Percentiles rank a stretch among this genome's conserved stretches.
phyloP scores from a whole-genome alignment of 1,284 basidiomycete genomes.

The Malassezia yamatoensis region DNA sequence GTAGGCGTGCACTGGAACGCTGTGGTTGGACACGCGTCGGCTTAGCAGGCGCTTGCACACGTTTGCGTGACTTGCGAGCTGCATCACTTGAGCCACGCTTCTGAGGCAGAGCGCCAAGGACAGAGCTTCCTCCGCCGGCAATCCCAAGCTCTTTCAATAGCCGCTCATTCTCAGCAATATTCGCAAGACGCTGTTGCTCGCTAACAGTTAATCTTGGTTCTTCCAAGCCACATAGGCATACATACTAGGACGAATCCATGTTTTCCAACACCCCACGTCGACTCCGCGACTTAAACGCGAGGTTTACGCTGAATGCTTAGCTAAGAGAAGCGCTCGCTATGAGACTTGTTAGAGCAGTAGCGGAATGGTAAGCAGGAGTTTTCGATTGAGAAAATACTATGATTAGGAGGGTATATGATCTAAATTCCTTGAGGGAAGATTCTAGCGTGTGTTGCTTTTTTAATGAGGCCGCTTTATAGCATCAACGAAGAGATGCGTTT shows the following conservation, averaged over 20 bases:
- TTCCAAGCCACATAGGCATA: background rate
- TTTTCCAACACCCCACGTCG: background rate
- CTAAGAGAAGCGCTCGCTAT: background rate
- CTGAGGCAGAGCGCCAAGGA: conserved; percentile 20
- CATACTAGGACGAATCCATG: conserved; percentile 8
- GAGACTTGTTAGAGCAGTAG: background rate
- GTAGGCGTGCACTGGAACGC: conserved; percentile 25
- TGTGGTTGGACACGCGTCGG: conserved; percentile 21
- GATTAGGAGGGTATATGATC: too few species aligned
- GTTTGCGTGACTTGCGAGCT: conserved; percentile 18
- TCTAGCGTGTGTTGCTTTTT: too few species aligned
- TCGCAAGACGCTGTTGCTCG: conserved; percentile 37
- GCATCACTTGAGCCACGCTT: conserved; percentile 12
- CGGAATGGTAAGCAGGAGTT: background rate
- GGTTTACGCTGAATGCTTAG: background rate
- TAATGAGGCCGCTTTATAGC: too few species aligned
- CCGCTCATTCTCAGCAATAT: conserved; percentile 41
- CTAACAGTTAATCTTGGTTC: conserved; percentile 3
- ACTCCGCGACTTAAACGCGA: background rate
- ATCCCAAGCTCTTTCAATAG: conserved; percentile 40
- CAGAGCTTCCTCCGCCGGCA: conserved; percentile 23
- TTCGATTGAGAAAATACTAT: background rate
- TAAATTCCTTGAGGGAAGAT: too few species aligned
- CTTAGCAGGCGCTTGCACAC: conserved; percentile 11
- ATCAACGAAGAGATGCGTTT: too few species aligned